Evolutionary conservation across 2,329 filamentous ascomycete genomes (phyloP), one percentile per base, ranked within the genome.

Genomic region (Exophiala sp.): DNA sequence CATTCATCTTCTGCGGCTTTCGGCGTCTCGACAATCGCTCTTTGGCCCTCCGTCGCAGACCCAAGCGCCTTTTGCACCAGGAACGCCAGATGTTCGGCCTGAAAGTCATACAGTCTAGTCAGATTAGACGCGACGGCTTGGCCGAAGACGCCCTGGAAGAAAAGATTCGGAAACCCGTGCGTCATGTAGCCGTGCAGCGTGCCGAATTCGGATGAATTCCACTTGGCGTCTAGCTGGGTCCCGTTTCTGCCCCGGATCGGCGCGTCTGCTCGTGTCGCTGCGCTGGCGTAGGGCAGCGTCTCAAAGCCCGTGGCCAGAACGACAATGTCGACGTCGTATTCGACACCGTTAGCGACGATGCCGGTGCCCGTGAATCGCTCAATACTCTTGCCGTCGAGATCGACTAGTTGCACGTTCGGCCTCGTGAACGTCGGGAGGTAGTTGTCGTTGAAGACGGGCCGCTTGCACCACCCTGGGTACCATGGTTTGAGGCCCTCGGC

Each of bases 361-460:
- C 75, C 75, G 4, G 52, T 60, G 13, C 62, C 45, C 0, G 74
- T 79, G 3, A 75, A 62, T 2, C 63, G 50, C 2, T 73, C 68
- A 1, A 80, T 62, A 3, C 79, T 77, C 52, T 71, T 69, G 2
- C 75, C 77, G 21, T 76, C 64, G 0, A 79, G 83, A 60, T 84
- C 78, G 13, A 85, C 68, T 0, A 85, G 73, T 2, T 70, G 69
- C 2, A 85, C 80, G 57, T 81, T 75, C 0, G 70, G 64, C 22
- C 60, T 62, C 64, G 85, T 85, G 71, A 83, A 85, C 0, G 73
- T 58, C 2, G 68, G 60, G 0, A 83, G 71, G 57, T 80, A 82
- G 2, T 74, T 70, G 58, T 83, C 77, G 63, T 78, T 77, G 64
- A 82, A 83, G 27, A 69, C 73, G 0, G 80, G 80, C 0, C 46